Percentiles rank a stretch among this genome's conserved stretches.
These are phyloP conservation scores for Hypholoma fasciculare DNA, from an alignment of 768 basidiomycete genomes.

Conservation along the genomic window DNA sequence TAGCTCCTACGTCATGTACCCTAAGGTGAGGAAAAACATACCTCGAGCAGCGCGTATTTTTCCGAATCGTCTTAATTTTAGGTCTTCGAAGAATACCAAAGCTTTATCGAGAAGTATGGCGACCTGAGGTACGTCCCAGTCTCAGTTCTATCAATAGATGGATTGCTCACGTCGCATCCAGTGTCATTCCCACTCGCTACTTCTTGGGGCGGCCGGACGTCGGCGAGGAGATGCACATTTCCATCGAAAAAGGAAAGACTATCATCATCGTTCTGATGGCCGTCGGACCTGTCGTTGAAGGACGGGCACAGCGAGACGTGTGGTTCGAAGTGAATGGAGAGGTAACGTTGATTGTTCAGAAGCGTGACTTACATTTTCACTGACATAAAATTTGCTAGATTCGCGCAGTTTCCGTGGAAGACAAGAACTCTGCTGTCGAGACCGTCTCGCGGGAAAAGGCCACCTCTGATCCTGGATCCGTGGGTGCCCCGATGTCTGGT, in stretches of 20 bases:
- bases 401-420: slow-evolving; percentile 93
- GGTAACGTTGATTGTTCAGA: slow-evolving; percentile 39
- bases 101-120: slow-evolving; percentile 94
- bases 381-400: slow-evolving; percentile 47
- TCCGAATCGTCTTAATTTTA: slow-evolving; percentile 25
- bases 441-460: slow-evolving; percentile 95
- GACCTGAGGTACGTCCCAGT: slow-evolving; percentile 72
- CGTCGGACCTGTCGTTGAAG: slow-evolving; percentile 89
- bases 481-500: slow-evolving; percentile 97
- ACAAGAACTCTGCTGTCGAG: slow-evolving; percentile 96
- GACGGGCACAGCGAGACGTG: slow-evolving; percentile 90
- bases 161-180: slow-evolving; percentile 30
- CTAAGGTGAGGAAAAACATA: slow-evolving; percentile 61
- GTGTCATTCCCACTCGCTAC: slow-evolving; percentile 94
- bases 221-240: slow-evolving; percentile 96
- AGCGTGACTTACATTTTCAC: slow-evolving; percentile 1
- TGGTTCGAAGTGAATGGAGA: slow-evolving; percentile 99
- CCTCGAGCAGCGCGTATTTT: neutral
- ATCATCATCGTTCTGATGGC: slow-evolving; percentile 96
- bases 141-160: neutral
- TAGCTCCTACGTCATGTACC: slow-evolving; percentile 96
- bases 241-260: slow-evolving; percentile 96
- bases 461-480: slow-evolving; percentile 90
- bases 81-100: slow-evolving; percentile 97
- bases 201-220: slow-evolving; percentile 92